phyloP scores from a whole-genome alignment of 805 yeast species.

The Candida dendrica region DNA sequence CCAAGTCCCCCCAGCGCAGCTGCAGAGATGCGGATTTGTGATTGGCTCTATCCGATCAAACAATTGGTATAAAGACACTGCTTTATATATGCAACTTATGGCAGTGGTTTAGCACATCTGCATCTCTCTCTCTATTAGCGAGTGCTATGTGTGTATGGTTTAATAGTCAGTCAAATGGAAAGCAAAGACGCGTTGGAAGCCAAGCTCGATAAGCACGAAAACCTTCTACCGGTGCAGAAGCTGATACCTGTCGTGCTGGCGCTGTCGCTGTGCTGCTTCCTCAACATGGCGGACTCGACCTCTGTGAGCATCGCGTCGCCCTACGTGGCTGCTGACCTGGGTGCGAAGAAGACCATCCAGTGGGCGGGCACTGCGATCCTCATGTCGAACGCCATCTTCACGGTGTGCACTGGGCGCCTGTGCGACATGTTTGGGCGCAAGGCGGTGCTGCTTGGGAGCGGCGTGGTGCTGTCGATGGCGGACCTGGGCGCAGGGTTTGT shows the following conservation, averaged over 20 bases:
- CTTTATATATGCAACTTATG: no score
- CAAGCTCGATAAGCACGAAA: conserved; percentile 5
- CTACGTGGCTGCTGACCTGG: conserved; percentile 35
- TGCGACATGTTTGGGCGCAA: conserved; percentile 53
- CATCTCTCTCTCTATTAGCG: no score
- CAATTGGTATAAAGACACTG: no score
- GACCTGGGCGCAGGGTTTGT: conserved; percentile 45
- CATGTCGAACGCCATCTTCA: conserved; percentile 45
- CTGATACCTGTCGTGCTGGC: neutral
- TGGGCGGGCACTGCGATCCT: conserved; percentile 55
- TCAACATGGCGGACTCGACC: conserved; percentile 31
- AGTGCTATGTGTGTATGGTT: no score
- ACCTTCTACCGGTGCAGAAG: conserved; percentile 1
- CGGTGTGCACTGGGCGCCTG: conserved; percentile 45
- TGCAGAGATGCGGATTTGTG: no score
- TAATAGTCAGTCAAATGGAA: neutral
- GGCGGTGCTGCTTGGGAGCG: conserved; percentile 30
- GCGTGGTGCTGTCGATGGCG: conserved; percentile 32
- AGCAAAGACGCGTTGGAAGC: conserved; percentile 1
- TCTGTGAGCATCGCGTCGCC: conserved; percentile 43
- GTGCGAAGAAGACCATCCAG: conserved; percentile 40
- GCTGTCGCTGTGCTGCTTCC: neutral
- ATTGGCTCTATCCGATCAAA: no score
- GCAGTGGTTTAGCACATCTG: no score
- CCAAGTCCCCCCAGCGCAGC: no score